Evolutionary conservation across 2,329 filamentous ascomycete species (phyloP).

Genomic region (Trichoderma sp.): DNA sequence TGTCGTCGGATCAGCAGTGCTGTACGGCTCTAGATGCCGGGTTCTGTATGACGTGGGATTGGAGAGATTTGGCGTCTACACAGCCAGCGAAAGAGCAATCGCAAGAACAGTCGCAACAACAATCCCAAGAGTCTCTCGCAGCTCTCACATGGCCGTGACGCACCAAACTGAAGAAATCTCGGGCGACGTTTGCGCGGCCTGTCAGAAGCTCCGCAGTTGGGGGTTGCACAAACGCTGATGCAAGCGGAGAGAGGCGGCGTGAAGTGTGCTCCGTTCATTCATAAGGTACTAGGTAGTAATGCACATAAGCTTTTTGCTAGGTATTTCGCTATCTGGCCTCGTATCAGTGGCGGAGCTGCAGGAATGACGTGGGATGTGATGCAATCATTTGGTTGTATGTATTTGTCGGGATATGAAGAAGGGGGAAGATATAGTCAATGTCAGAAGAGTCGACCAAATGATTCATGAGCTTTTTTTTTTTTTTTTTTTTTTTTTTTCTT

Average conservation of each 20-base stretch:
- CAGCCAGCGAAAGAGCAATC: too few species aligned
- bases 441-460: too few species aligned
- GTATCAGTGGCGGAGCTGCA: background rate
- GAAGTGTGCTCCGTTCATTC: background rate
- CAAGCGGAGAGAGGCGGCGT: background rate
- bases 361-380: background rate
- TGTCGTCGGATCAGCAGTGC: background rate
- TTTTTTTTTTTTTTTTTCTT: background rate
- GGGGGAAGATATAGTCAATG: too few species aligned
- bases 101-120: background rate
- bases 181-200: background rate
- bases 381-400: background rate
- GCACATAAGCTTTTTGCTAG: background rate
- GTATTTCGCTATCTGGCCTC: background rate
- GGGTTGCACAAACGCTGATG: background rate
- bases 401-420: background rate
- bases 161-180: background rate
- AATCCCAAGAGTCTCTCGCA: background rate
- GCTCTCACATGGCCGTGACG: background rate
- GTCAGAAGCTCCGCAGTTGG: background rate
- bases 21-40: background rate
- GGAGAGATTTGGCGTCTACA: background rate
- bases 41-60: background rate
- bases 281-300: too few species aligned
- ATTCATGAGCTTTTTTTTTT: too few species aligned